Percentiles rank a stretch among this genome's conserved stretches.
phyloP scores from a whole-genome alignment of 2,329 filamentous ascomycete species.

The Conoideocrella luteorostrata region DNA sequence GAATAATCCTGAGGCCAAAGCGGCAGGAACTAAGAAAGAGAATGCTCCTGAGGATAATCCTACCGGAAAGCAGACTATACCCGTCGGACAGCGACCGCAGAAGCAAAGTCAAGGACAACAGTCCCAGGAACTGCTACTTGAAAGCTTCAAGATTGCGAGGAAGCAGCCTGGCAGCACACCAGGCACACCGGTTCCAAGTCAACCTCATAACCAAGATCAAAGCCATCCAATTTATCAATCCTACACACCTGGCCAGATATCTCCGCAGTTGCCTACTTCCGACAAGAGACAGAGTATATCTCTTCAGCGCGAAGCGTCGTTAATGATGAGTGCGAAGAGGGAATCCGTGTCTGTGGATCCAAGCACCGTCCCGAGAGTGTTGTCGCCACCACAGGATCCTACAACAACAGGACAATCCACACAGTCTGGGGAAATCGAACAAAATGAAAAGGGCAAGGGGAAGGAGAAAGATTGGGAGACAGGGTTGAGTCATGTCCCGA shows the following conservation, averaged over 20 bases:
- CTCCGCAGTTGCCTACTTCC: not conserved
- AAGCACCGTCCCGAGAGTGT: conserved; percentile 15
- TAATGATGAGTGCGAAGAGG: conserved; percentile 17
- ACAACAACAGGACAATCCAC: not conserved
- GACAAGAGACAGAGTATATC: conserved; percentile 12
- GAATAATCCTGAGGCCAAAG: not conserved
- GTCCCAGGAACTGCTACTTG: not conserved
- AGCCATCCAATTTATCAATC: conserved; percentile 9
- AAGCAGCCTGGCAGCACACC: conserved; percentile 8
- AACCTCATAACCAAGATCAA: not conserved
- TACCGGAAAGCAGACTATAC: too few relatives aligned
- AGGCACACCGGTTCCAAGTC: not conserved
- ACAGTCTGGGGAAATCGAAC: not conserved
- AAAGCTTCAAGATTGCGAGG: conserved; percentile 12
- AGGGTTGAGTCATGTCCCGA: conserved; percentile 6
- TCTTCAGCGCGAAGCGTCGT: conserved; percentile 19
- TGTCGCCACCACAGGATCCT: conserved; percentile 17
- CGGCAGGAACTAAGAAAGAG: not conserved
- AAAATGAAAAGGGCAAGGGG: not conserved
- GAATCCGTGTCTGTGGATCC: conserved; percentile 14
- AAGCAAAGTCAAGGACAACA: conserved; percentile 3
- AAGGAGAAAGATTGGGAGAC: not conserved
- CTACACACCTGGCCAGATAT: conserved; percentile 10
- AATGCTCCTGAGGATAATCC: too few relatives aligned
- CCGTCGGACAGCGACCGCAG: too few relatives aligned